Conservation (phyloP, 345 rosid genomes). For the Aquilaria malaccensis region DNA sequence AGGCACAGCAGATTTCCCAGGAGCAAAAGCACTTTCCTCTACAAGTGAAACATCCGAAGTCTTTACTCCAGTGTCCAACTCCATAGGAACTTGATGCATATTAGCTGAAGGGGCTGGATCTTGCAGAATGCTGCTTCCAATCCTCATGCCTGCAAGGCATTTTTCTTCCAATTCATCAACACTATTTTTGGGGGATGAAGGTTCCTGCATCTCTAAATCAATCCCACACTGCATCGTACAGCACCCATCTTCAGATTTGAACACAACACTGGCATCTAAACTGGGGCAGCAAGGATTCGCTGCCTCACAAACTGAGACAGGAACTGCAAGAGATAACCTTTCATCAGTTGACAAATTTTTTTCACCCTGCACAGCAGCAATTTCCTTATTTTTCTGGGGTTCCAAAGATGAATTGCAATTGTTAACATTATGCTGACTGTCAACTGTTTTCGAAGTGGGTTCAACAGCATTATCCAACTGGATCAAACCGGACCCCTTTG, state of each 20-base stretch:
- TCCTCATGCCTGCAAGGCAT: constrained; percentile 14
- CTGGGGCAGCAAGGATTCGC: constrained; percentile 22
- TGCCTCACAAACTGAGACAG: constrained; percentile 12
- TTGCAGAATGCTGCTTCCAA: constrained; percentile 23
- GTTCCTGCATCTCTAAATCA: constrained; percentile 15
- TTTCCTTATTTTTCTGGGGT: constrained; percentile 23
- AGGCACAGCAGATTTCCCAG: constrained; percentile 16
- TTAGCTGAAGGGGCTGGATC: constrained; percentile 23
- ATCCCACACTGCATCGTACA: constrained; percentile 21
- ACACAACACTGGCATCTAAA: constrained; percentile 22
- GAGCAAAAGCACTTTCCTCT: constrained; percentile 20
- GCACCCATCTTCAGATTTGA: constrained; percentile 18
- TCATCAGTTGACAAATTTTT: constrained; percentile 16
- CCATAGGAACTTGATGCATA: constrained; percentile 28
- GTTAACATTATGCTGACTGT: constrained; percentile 18
- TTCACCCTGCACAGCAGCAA: constrained; percentile 19
- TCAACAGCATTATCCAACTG: constrained; percentile 14
- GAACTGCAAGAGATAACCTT: constrained; percentile 20
- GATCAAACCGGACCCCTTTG: constrained; percentile 23
- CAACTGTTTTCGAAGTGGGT: constrained; percentile 6
- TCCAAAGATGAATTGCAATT: constrained; percentile 17
- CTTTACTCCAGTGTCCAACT: constrained; percentile 22
- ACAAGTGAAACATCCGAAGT: constrained; percentile 17
- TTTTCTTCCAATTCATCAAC: constrained; percentile 4
- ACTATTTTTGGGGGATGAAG: constrained; percentile 16